Evolutionary conservation across 306 rosid species (phyloP).

Genomic region (Echinosophora koreensis): DNA sequence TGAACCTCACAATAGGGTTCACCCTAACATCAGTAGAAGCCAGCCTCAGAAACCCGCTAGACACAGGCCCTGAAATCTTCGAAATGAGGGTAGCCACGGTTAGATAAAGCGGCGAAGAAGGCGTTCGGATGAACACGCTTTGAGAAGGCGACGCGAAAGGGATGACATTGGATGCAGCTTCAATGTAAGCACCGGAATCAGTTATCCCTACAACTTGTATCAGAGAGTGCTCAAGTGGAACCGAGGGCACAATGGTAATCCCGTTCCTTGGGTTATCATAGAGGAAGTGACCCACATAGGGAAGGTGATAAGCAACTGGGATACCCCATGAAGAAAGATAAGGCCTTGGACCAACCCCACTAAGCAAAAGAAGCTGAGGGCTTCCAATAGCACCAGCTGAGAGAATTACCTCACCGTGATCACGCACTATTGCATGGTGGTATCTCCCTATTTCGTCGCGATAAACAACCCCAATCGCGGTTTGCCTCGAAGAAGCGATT

Average conservation of each 20-base stretch:
- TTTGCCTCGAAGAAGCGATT: constrained; percentile 24
- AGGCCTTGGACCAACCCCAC: constrained; percentile 83
- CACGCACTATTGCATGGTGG: constrained; percentile 69
- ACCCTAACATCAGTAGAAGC: constrained; percentile 66
- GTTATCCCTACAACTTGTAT: constrained; percentile 93
- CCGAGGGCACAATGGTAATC: constrained; percentile 73
- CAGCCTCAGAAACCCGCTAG: constrained; percentile 66
- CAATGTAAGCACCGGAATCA: constrained; percentile 74
- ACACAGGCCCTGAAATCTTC: constrained; percentile 75
- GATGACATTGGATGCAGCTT: constrained; percentile 81
- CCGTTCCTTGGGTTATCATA: constrained; percentile 92
- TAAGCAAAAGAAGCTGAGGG: constrained; percentile 85
- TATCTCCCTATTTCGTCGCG: constrained; percentile 61
- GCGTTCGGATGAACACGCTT: constrained; percentile 57
- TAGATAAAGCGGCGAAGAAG: constrained; percentile 66
- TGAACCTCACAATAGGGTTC: constrained; percentile 81
- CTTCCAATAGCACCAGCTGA: constrained; percentile 89
- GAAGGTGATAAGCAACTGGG: constrained; percentile 74
- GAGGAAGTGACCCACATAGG: constrained; percentile 78
- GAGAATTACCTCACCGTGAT: constrained; percentile 75
- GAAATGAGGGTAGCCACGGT: constrained; percentile 81
- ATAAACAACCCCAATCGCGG: constrained; percentile 69
- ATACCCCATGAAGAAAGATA: constrained; percentile 86
- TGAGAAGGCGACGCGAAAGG: constrained; percentile 66
- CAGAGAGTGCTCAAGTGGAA: constrained; percentile 78